Percentiles rank a stretch among this genome's conserved stretches.
These are phyloP conservation scores for Geranium rotundifolium DNA, from an alignment of 345 rosid species.

Conservation along the genomic window DNA sequence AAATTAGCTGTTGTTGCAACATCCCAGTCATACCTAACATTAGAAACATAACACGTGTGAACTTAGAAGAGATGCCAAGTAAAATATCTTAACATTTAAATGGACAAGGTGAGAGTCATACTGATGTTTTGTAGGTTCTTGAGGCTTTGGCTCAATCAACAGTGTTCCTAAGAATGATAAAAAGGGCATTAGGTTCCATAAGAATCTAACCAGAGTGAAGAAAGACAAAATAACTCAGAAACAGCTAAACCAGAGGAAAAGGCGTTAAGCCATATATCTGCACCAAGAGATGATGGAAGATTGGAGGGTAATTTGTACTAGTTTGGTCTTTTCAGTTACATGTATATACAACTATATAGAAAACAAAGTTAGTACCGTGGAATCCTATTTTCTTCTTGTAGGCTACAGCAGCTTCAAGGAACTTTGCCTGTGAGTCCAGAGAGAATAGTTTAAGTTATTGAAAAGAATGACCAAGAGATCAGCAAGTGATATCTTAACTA, in stretches of 20 bases:
- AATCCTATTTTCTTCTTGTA: slow-evolving; percentile 97
- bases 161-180: slow-evolving; percentile 44
- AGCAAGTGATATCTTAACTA: too few species aligned
- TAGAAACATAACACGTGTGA: slow-evolving; percentile 1
- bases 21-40: slow-evolving; percentile 82
- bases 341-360: neutral
- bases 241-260: neutral
- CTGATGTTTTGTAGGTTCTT: slow-evolving; percentile 96
- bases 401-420: slow-evolving; percentile 73
- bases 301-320: too few species aligned
- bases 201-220: neutral
- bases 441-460: neutral
- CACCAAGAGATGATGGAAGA: too few species aligned
- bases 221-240: neutral
- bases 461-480: slow-evolving; percentile 1
- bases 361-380: slow-evolving; percentile 37
- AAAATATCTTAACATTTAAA: neutral
- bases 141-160: slow-evolving; percentile 95
- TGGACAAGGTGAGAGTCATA: slow-evolving; percentile 14
- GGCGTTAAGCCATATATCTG: too few species aligned
- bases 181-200: slow-evolving; percentile 1
- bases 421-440: slow-evolving; percentile 44
- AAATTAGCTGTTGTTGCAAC: slow-evolving; percentile 88
- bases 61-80: neutral
- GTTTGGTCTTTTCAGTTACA: too few species aligned